A percentile compares a stretch with the other conserved stretches of the same genome.
Conservation (phyloP, 2,329 filamentous ascomycete species). For the Epichloe coenophiala region DNA sequence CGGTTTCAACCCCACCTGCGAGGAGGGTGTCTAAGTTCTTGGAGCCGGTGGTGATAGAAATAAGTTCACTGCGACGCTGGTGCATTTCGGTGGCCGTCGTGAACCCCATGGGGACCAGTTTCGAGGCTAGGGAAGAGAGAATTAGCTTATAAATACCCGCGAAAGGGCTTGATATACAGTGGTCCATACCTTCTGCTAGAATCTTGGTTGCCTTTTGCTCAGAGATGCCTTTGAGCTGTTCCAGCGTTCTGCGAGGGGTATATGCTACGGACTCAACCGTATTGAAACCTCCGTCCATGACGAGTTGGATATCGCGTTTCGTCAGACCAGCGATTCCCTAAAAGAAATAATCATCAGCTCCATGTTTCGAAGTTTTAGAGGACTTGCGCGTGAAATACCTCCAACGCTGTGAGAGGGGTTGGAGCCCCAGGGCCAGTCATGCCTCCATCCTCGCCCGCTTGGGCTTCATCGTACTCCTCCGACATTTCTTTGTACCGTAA, state of each 20-base stretch:
- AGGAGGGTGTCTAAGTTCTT: conserved; percentile 94
- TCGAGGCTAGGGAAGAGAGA: conserved; percentile 50
- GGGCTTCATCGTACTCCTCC: conserved; percentile 51
- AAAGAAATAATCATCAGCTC: background rate
- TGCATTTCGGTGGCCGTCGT: conserved; percentile 99
- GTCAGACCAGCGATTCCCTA: conserved; percentile 81
- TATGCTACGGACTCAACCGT: conserved; percentile 95
- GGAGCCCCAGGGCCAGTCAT: conserved; percentile 82
- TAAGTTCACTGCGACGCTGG: conserved; percentile 86
- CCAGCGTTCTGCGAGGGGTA: conserved; percentile 66
- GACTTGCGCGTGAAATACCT: conserved; percentile 41
- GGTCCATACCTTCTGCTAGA: conserved; percentile 60
- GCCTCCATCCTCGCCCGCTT: conserved; percentile 53
- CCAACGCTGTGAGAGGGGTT: conserved; percentile 70
- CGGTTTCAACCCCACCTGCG: conserved; percentile 89
- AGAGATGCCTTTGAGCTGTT: conserved; percentile 96
- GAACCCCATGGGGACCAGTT: conserved; percentile 96
- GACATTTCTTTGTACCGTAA: conserved; percentile 23
- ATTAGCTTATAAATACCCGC: conserved; percentile 6
- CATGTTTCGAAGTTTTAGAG: background rate
- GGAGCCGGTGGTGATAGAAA: conserved; percentile 94
- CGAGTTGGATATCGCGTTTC: conserved; percentile 87
- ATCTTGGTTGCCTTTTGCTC: conserved; percentile 93
- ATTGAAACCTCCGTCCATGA: conserved; percentile 84
- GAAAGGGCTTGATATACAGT: background rate